These are phyloP conservation scores for Monosporascus ibericus DNA, from an alignment of 2,329 filamentous ascomycete genomes.

Conservation along the genomic window DNA sequence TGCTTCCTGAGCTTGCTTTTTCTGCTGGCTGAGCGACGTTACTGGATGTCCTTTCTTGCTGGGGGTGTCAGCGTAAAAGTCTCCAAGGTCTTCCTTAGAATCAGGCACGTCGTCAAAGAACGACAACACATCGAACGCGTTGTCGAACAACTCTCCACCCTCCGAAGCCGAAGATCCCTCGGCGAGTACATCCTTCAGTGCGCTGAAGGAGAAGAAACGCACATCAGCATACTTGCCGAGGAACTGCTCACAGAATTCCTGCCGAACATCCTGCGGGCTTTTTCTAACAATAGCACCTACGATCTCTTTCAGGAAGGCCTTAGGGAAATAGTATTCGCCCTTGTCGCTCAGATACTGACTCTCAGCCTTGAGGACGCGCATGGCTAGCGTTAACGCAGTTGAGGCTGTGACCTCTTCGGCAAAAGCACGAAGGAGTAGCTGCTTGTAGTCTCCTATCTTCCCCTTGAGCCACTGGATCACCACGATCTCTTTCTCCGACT, in stretches of 20 bases:
- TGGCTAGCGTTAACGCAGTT: constrained; percentile 69
- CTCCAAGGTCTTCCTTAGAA: constrained; percentile 58
- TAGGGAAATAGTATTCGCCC: constrained; percentile 64
- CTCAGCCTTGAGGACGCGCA: constrained; percentile 81
- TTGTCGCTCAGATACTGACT: constrained; percentile 54
- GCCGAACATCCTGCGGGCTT: constrained; percentile 52
- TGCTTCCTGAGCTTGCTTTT: constrained; percentile 74
- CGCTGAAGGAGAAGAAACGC: constrained; percentile 73
- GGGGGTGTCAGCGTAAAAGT: constrained; percentile 61
- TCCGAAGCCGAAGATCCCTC: constrained; percentile 13
- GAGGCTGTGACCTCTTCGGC: constrained; percentile 57
- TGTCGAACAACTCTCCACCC: constrained; percentile 41
- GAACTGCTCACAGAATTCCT: constrained; percentile 73
- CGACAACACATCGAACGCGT: constrained; percentile 56
- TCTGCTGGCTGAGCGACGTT: constrained; percentile 62
- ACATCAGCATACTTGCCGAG: constrained; percentile 78
- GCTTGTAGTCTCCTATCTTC: constrained; percentile 65
- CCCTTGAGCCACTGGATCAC: constrained; percentile 75
- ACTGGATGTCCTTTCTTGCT: constrained; percentile 63
- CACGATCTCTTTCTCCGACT: constrained; percentile 66
- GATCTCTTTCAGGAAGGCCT: constrained; percentile 58
- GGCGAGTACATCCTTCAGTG: constrained; percentile 45
- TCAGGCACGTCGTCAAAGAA: constrained; percentile 66
- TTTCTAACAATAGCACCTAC: constrained; percentile 56
- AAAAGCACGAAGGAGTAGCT: constrained; percentile 55